Conservation (phyloP, 139 green algal species). For the Chlorella ohadii region DNA sequence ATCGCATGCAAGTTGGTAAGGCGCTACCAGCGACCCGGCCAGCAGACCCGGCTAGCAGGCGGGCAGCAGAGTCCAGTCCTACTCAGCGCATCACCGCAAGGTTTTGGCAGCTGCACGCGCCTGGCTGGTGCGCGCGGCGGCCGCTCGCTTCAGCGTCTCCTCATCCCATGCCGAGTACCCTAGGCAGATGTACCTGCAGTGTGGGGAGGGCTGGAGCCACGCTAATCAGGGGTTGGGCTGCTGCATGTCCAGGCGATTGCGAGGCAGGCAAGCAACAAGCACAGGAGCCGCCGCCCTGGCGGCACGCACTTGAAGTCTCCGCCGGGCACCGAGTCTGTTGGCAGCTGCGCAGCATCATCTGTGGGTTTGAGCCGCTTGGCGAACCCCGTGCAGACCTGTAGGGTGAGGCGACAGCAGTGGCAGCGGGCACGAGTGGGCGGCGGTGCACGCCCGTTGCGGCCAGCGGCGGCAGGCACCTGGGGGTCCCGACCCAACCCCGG, state of each 20-base stretch:
- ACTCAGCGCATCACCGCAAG: too few relatives aligned
- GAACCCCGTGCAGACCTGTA: conserved; percentile 41
- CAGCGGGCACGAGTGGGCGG: background rate
- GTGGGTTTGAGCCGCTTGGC: background rate
- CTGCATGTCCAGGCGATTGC: too few relatives aligned
- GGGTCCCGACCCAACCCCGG: background rate
- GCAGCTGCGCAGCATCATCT: conserved; percentile 19
- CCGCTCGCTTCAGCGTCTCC: conserved; percentile 35
- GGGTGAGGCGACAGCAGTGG: background rate
- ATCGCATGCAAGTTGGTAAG: too few relatives aligned
- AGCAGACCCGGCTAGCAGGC: too few relatives aligned
- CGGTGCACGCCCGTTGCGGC: background rate
- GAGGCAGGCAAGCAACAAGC: background rate
- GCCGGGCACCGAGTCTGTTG: conserved; percentile 45
- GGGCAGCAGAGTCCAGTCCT: too few relatives aligned
- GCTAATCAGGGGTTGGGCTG: too few relatives aligned
- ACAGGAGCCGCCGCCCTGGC: too few relatives aligned
- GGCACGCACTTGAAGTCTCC: conserved; percentile 40
- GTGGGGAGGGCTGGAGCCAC: too few relatives aligned
- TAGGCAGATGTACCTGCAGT: conserved; percentile 44
- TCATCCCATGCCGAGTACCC: conserved; percentile 47
- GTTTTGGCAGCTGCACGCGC: too few relatives aligned
- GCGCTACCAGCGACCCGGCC: too few relatives aligned
- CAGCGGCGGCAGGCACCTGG: too few relatives aligned
- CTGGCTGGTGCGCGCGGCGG: conserved; percentile 14